Conservation (phyloP, 352 stramenopile species). For the Phytopythium litorale region DNA sequence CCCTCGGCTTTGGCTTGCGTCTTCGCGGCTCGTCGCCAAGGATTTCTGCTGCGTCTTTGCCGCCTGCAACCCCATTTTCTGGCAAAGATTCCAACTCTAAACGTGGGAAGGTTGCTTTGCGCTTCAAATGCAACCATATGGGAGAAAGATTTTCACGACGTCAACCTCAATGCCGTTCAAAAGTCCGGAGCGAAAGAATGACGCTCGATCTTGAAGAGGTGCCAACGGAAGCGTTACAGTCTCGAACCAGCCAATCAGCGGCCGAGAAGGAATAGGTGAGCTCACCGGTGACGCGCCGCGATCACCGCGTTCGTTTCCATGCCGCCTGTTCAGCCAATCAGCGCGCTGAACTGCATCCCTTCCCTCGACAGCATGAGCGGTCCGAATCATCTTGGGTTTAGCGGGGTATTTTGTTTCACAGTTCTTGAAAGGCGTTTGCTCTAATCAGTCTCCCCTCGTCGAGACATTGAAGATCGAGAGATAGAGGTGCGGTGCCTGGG, state of each 20-base stretch:
- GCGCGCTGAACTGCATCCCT: constrained; percentile 12
- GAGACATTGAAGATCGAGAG: background rate
- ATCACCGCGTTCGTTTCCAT: constrained; percentile 18
- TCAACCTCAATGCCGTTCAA: background rate
- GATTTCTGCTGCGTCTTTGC: background rate
- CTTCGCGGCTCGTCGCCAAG: background rate
- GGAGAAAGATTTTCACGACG: background rate
- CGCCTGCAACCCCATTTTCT: background rate
- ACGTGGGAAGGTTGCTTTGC: background rate
- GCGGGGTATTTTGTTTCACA: background rate
- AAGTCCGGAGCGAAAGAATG: background rate
- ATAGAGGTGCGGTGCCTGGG: background rate
- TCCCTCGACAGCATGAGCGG: background rate
- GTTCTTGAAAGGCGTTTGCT: no score
- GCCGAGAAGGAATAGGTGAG: background rate
- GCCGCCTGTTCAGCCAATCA: constrained; percentile 26
- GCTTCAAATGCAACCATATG: background rate
- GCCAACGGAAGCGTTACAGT: background rate
- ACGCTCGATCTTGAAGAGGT: constrained; percentile 4
- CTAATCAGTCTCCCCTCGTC: no score
- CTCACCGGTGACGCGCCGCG: constrained; percentile 18
- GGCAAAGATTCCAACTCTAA: background rate
- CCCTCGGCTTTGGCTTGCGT: background rate
- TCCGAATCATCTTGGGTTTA: background rate
- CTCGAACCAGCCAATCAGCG: constrained; percentile 16